Evolutionary conservation across 2,329 filamentous ascomycete species (phyloP).

Genomic region (Purpureocillium takamizusanense): DNA sequence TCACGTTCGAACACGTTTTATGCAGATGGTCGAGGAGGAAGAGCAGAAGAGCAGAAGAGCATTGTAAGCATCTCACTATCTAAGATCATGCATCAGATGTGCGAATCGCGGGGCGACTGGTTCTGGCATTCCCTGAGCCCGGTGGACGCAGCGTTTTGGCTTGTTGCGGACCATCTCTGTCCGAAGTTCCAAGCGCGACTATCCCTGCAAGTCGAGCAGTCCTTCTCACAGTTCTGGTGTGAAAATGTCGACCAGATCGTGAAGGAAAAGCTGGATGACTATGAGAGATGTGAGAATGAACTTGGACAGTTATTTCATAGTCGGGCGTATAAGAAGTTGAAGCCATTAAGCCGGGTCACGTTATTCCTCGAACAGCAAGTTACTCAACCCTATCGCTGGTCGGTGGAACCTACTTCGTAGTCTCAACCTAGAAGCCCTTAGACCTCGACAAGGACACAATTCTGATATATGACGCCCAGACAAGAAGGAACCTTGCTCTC

Average conservation of each 20-base stretch:
- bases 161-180: constrained; percentile 2
- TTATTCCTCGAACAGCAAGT: too few species aligned
- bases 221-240: constrained; percentile 1
- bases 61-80: too few species aligned
- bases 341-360: too few species aligned
- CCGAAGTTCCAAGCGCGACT: constrained; percentile 1
- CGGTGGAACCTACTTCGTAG: too few species aligned
- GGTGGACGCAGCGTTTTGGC: constrained; percentile 1
- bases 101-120: constrained; percentile 1
- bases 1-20: background rate
- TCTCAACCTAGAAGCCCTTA: too few species aligned
- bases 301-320: constrained; percentile 1
- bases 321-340: too few species aligned
- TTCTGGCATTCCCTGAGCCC: constrained; percentile 2
- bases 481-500: too few species aligned
- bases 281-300: background rate
- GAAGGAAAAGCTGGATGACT: background rate
- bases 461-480: too few species aligned
- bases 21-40: constrained; percentile 1
- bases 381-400: too few species aligned
- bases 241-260: background rate
- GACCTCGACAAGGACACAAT: too few species aligned
- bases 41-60: background rate
- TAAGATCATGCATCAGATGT: background rate
- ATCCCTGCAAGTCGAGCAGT: background rate